These are phyloP conservation scores for Pythium folliculosum DNA, from an alignment of 352 stramenopile genomes.

Conservation along the genomic window DNA sequence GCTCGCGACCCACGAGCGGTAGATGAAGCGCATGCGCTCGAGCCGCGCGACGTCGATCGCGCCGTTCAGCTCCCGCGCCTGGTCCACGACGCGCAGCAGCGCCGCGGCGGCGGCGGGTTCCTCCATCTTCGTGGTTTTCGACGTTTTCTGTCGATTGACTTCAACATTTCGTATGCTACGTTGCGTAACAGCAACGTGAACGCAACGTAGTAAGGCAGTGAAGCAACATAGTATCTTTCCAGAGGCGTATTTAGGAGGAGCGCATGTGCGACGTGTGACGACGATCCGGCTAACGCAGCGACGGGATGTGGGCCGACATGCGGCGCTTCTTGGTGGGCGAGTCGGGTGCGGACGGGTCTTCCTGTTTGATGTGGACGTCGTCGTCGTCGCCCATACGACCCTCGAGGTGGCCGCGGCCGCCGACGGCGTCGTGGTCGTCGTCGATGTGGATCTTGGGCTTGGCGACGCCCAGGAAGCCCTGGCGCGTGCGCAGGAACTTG, in stretches of 20 bases:
- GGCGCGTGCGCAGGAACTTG: slow-evolving; percentile 36
- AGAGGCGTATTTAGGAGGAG: slow-evolving; percentile 4
- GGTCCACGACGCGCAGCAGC: slow-evolving; percentile 34
- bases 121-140: neutral
- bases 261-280: slow-evolving; percentile 22
- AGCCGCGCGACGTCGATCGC: slow-evolving; percentile 47
- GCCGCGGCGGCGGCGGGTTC: neutral
- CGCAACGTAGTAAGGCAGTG: neutral
- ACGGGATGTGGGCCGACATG: slow-evolving; percentile 31
- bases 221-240: slow-evolving; percentile 27
- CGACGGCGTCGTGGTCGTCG: slow-evolving; percentile 28
- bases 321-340: slow-evolving; percentile 31
- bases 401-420: slow-evolving; percentile 16
- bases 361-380: slow-evolving; percentile 10
- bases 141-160: slow-evolving; percentile 13
- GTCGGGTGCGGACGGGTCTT: neutral
- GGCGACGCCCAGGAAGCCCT: slow-evolving; percentile 49
- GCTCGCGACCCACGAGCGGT: slow-evolving; percentile 50
- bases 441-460: slow-evolving; percentile 38
- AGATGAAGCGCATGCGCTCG: slow-evolving; percentile 59
- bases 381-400: neutral
- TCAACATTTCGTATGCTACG: slow-evolving; percentile 8
- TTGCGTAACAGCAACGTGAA: slow-evolving; percentile 6
- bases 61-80: slow-evolving; percentile 43
- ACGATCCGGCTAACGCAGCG: slow-evolving; percentile 13